phyloP scores from a whole-genome alignment of 2,329 filamentous ascomycete genomes.

The Diaporthe amygdali region DNA sequence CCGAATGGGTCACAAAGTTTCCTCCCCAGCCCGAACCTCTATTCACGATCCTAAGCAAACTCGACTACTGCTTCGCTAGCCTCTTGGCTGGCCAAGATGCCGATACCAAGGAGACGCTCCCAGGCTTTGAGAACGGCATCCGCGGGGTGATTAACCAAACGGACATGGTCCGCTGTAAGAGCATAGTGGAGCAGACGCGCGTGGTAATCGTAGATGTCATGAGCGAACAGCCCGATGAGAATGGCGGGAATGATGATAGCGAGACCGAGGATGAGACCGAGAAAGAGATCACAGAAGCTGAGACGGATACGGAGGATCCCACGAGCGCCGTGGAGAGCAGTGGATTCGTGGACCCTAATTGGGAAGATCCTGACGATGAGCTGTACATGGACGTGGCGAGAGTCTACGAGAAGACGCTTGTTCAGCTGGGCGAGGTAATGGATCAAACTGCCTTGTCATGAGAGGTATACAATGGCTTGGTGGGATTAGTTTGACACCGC shows the following conservation, averaged over 20 bases:
- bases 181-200: conserved; percentile 78
- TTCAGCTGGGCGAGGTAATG: conserved; percentile 73
- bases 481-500: not conserved
- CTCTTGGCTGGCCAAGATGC: conserved; percentile 72
- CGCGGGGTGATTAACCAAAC: conserved; percentile 74
- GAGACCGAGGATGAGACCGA: conserved; percentile 29
- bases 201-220: conserved; percentile 73
- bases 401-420: conserved; percentile 81
- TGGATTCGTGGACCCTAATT: conserved; percentile 33
- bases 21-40: conserved; percentile 69
- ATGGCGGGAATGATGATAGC: conserved; percentile 45
- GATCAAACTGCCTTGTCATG: conserved; percentile 43
- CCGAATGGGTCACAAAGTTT: conserved; percentile 75
- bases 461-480: not conserved
- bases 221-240: conserved; percentile 55
- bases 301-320: conserved; percentile 39
- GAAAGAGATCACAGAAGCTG: conserved; percentile 26
- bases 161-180: conserved; percentile 87
- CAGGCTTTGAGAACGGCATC: conserved; percentile 70
- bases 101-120: conserved; percentile 67
- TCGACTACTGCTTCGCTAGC: conserved; percentile 84
- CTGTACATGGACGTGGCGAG: conserved; percentile 73
- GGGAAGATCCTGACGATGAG: conserved; percentile 43
- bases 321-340: conserved; percentile 15
- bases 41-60: conserved; percentile 74